Evolutionary conservation across 176 grass and related monocot genomes (phyloP).

Genomic region (Zoysia pacifica): DNA sequence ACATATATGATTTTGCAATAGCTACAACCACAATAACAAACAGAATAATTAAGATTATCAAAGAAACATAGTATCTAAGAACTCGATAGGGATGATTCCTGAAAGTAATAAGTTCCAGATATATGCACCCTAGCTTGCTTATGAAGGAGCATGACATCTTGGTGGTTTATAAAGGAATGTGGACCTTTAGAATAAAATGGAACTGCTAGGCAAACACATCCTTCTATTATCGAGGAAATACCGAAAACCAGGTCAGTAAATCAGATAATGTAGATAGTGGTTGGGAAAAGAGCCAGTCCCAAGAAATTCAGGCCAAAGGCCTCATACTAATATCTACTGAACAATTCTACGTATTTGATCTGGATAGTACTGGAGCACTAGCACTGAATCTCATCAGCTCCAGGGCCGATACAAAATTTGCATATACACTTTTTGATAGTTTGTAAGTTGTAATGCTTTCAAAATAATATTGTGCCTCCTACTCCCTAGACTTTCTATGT

Average conservation of each 20-base stretch:
- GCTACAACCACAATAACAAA: background rate
- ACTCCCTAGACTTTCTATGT: background rate
- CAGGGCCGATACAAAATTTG: background rate
- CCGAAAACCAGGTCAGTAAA: background rate
- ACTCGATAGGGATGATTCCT: background rate
- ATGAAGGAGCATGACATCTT: background rate
- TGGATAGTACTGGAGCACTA: background rate
- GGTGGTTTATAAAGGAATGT: slow-evolving; percentile 14
- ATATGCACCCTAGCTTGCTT: background rate
- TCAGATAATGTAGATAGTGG: background rate
- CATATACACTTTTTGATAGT: background rate
- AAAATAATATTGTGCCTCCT: background rate
- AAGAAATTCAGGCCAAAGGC: background rate
- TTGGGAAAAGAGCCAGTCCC: background rate
- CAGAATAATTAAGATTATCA: background rate
- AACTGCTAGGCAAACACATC: background rate
- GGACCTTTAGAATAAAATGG: background rate
- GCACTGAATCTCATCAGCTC: background rate
- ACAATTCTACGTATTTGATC: background rate
- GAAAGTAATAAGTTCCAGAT: background rate
- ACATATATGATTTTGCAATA: background rate
- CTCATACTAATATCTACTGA: background rate
- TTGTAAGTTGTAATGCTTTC: background rate
- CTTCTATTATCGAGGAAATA: background rate
- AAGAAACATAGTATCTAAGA: background rate